Base-by-base conservation (phyloP, 306 rosid genomes). In the Bauhinia variegata region DNA sequence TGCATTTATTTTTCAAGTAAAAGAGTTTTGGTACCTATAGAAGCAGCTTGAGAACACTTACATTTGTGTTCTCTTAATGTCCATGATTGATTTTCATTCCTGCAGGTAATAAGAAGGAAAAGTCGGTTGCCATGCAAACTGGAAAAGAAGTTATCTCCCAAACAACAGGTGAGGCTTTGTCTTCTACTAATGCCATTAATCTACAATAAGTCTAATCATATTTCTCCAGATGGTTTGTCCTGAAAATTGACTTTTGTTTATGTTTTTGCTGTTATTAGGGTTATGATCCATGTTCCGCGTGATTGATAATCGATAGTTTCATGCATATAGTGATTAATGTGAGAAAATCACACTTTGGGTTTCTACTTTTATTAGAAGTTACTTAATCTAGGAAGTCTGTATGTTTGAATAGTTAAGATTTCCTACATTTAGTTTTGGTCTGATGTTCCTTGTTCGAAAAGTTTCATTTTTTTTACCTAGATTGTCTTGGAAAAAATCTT, bases 391-490 rank as follows among this genome's bases (percentile, higher is more conserved):
- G 54, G 18, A 18, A 17, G 2, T 23, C 2, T 23, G 28, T 41
- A 43, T 18, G 3, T 44, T 10, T 68, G 36, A 2, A 23, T 23
- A 1, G 28, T 14, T 33, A 56, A 43, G 18, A 32, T 31, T 16
- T 16, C n/a, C 47, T 43, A 8, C 39, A 13, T 47, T 34, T 5
- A 46, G 12, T 18, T 56, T n/a, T 12, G 6, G 43, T 1, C 47
- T 19, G 30, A 58, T 47, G 12, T 70, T 57, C 59, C n/a, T 34
- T 58, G 41, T 16, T 47, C 2, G 18, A 55, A 19, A 55, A 68
- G 32, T 6, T 59, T 1, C 5, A 8, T 11, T 8, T 15, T 58
- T 10, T 41, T 55, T 58, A 14, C 32, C 44, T 16, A 15, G 31
- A 15, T 36, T 38, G 64, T 59, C 64, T 37, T 34, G 13, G 4